Conservation (phyloP, 2,329 filamentous ascomycete genomes). For the Rugonectria rugulosa region DNA sequence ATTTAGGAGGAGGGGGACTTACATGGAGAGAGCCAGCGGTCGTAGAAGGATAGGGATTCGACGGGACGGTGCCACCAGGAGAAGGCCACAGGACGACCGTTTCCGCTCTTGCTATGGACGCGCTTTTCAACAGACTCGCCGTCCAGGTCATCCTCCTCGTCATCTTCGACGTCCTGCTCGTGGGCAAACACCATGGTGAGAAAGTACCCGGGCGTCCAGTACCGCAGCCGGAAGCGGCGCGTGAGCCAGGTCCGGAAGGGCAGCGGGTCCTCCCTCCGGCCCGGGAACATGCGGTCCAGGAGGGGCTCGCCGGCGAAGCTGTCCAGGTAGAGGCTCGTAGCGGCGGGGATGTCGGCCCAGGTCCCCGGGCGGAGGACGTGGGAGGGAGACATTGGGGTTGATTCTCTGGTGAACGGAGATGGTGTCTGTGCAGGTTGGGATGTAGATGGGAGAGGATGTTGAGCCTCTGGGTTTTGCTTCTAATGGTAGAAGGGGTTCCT, state of each 20-base stretch:
- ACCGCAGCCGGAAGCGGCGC: slow-evolving; percentile 42
- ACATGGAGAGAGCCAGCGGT: slow-evolving; percentile 45
- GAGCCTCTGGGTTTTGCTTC: too few species aligned
- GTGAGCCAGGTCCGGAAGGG: slow-evolving; percentile 31
- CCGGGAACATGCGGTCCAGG: slow-evolving; percentile 44
- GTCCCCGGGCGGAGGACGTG: slow-evolving; percentile 43
- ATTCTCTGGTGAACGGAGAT: not conserved
- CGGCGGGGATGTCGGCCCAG: slow-evolving; percentile 39
- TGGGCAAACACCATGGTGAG: slow-evolving; percentile 37
- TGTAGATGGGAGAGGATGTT: too few species aligned
- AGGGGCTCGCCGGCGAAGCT: slow-evolving; percentile 42
- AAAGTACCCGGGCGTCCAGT: slow-evolving; percentile 44
- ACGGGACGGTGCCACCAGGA: slow-evolving; percentile 45
- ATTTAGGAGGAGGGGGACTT: slow-evolving; percentile 22
- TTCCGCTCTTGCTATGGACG: not conserved
- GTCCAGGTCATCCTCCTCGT: not conserved
- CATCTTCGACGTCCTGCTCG: slow-evolving; percentile 12
- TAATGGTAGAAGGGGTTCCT: too few species aligned
- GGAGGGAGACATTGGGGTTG: slow-evolving; percentile 23
- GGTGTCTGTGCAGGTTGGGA: too few species aligned
- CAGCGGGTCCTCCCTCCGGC: slow-evolving; percentile 28
- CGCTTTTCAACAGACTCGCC: not conserved
- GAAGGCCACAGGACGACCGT: slow-evolving; percentile 38
- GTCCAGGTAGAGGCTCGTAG: slow-evolving; percentile 38
- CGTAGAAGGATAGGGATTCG: slow-evolving; percentile 35